Base-by-base conservation (phyloP, 2,329 filamentous ascomycete genomes). In the Pyrenochaeta sp. region DNA sequence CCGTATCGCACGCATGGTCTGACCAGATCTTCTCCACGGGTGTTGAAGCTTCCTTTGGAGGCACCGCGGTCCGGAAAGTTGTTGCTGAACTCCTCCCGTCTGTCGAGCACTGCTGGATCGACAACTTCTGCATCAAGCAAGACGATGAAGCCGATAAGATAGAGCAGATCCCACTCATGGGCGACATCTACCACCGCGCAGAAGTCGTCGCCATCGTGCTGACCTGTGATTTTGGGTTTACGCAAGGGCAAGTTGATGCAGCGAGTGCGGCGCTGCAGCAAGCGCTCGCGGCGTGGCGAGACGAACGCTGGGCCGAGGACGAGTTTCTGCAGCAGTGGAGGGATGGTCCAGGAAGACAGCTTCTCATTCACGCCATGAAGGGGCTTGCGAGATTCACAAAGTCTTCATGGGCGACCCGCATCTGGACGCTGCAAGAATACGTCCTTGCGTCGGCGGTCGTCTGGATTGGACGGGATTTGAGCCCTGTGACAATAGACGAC, bases 111-210 rank as follows among this genome's bases (percentile, higher is more conserved):
- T 49, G 46, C 32, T 49, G 46, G 46, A 36, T 36, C 28, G 46
- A 49, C 19, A 49, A 36, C 19, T 49, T 49, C 46, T 49, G 46
- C 32, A 49, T 49, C 32, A 49, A 37, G 19, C 46, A 49, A 49
- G 46, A 49, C n/a, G 46, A 49, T 13, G 46, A 36, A 5, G 32
- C 46, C 8, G 32, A 49, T 28, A 49, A 49, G 30, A 13, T 37
- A 9, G 46, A 49, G 32, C 46, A 49, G 28, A 36, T 49, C n/a
- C 46, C 30, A 5, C 32, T 49, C 2, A 49, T 49, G 46, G 30
- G 46, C 3, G 46, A 36, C 9, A 49, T 49, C n/a, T 49, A 49
- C 28, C 30, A 28, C 19, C 4, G 19, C 24, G 46, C 46, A 7
- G 13, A 36, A 37, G 30, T 36, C 3, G 46, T 49, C n/a, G 30